Conservation (phyloP, 768 basidiomycete species). For the Cystobasidiopsis lactophilus region DNA sequence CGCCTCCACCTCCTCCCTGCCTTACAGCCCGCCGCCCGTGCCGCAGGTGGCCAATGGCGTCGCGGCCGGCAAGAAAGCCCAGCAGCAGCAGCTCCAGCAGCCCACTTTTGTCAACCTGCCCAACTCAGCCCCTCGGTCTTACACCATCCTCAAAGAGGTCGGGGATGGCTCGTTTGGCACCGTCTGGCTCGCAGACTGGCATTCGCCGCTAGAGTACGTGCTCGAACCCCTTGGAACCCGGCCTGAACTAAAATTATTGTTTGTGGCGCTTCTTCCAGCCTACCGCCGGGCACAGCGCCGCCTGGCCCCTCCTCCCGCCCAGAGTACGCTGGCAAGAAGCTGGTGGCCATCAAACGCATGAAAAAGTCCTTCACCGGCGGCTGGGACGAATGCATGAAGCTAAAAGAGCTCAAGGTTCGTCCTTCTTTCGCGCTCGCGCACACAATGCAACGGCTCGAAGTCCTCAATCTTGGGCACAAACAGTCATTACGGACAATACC, state of each 20-base stretch:
- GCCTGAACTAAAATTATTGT: not conserved
- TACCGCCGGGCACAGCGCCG: constrained; percentile 17
- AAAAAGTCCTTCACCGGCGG: constrained; percentile 94
- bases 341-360: constrained; percentile 96
- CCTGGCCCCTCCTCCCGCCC: constrained; percentile 31
- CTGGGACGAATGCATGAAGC: constrained; percentile 86
- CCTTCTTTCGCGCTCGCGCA: not conserved
- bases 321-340: constrained; percentile 79
- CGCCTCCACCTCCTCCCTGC: no score
- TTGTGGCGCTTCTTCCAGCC: constrained; percentile 33
- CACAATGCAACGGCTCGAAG: no score
- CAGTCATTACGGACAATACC: constrained; percentile 87
- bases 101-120: not conserved
- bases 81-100: no score
- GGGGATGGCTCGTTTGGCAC: constrained; percentile 98
- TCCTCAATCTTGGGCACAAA: not conserved
- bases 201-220: constrained; percentile 77
- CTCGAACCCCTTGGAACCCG: constrained; percentile 27
- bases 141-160: constrained; percentile 84
- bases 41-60: no score
- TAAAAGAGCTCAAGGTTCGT: constrained; percentile 85
- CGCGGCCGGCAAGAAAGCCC: no score
- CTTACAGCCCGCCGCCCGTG: no score
- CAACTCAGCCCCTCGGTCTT: constrained; percentile 22
- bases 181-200: constrained; percentile 98